Percentiles rank a stretch among this genome's conserved stretches.
These are phyloP conservation scores for Phaeosphaeria sp. DNA, from an alignment of 2,329 filamentous ascomycete species.

Conservation along the genomic window DNA sequence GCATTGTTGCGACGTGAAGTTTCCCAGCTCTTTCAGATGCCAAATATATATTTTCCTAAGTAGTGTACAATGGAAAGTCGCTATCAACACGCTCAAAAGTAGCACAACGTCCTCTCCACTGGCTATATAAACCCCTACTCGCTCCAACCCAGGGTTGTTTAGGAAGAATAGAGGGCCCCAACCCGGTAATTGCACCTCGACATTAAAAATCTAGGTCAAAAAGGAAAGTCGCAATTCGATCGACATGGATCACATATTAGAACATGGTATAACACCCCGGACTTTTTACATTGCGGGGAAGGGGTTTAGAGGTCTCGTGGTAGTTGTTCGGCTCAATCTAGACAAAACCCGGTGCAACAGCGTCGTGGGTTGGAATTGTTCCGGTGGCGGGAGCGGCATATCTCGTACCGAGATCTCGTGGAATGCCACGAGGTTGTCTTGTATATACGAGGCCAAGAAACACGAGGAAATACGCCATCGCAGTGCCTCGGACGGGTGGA, in stretches of 20 bases:
- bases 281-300: not conserved
- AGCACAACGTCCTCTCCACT: constrained; percentile 1
- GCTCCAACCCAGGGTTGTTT: not conserved
- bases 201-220: not conserved
- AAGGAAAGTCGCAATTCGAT: constrained; percentile 3
- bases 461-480: not conserved
- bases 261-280: constrained; percentile 4
- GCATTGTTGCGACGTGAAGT: constrained; percentile 12
- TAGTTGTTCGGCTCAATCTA: not conserved
- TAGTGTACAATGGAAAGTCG: too few relatives aligned
- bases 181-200: too few relatives aligned
- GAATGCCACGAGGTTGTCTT: not conserved
- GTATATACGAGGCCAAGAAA: not conserved
- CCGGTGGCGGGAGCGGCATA: not conserved
- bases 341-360: not conserved
- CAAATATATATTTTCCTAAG: not conserved
- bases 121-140: not conserved
- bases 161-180: constrained; percentile 6
- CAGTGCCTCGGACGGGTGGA: not conserved
- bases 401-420: not conserved
- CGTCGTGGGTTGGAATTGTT: constrained; percentile 3
- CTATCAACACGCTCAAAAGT: too few relatives aligned
- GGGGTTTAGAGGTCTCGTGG: not conserved
- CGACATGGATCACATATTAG: not conserved
- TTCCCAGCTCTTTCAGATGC: not conserved